Evolutionary conservation across 129 eudicot species (phyloP).

Genomic region (Arctium minus): DNA sequence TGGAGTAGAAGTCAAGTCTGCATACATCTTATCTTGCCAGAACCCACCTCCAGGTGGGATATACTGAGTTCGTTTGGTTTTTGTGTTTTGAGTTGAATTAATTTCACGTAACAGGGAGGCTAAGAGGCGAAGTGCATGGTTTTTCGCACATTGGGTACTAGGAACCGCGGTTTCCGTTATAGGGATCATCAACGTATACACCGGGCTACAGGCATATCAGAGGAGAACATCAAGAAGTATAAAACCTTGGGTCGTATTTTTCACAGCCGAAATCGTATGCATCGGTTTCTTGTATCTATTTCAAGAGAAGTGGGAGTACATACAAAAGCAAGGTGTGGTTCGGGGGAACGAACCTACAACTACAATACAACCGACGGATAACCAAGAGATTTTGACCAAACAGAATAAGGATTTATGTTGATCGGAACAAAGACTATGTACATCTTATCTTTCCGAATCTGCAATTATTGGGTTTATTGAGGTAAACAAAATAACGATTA

Average conservation of each 20-base stretch:
- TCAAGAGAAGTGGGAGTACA: constrained; percentile 80
- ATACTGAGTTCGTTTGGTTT: background rate
- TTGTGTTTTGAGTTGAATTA: background rate
- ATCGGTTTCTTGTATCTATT: constrained; percentile 61
- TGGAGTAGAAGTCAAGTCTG: background rate
- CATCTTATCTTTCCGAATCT: background rate
- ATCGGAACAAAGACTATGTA: background rate
- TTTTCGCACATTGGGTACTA: constrained; percentile 68
- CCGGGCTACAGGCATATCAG: constrained; percentile 77
- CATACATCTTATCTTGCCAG: background rate
- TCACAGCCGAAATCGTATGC: constrained; percentile 52
- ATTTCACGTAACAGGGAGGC: constrained; percentile 44
- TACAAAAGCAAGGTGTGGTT: constrained; percentile 49
- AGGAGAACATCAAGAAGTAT: constrained; percentile 50
- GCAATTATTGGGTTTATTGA: background rate
- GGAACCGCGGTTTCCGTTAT: constrained; percentile 57
- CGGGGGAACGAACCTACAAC: constrained; percentile 36
- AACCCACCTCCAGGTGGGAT: background rate
- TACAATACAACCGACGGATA: constrained; percentile 41
- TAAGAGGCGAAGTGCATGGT: constrained; percentile 61
- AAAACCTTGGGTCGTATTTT: constrained; percentile 55
- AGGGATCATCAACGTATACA: constrained; percentile 72
- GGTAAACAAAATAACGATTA: background rate
- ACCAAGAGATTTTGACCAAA: constrained; percentile 40
- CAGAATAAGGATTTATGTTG: constrained; percentile 28